A percentile compares a stretch with the other conserved stretches of the same genome.
Conservation (phyloP, 2,329 filamentous ascomycete species). For the Cordyceps sp. region DNA sequence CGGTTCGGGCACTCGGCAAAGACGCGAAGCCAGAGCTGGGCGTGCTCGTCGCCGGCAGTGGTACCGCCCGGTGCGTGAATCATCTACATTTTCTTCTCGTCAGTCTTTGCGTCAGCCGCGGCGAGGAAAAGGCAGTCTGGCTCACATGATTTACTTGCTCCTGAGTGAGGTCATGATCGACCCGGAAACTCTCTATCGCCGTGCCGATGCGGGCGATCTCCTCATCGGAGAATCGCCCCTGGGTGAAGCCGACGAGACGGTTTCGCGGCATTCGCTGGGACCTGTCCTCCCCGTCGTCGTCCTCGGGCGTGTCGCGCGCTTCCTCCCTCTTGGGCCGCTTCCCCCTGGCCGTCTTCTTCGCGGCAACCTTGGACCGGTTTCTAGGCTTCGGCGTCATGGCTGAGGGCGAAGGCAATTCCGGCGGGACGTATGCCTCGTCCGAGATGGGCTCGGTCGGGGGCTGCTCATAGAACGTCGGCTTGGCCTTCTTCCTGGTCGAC, state of each 20-base stretch:
- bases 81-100: constrained; percentile 9
- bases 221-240: constrained; percentile 25
- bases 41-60: constrained; percentile 16
- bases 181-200: constrained; percentile 26
- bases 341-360: constrained; percentile 9
- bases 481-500: constrained; percentile 28
- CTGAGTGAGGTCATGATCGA: constrained; percentile 24
- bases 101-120: constrained; percentile 4
- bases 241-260: constrained; percentile 12
- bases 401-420: constrained; percentile 16
- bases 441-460: constrained; percentile 6
- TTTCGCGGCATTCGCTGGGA: constrained; percentile 6
- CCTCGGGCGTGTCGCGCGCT: constrained; percentile 3
- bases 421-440: constrained; percentile 2
- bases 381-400: constrained; percentile 14
- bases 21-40: constrained; percentile 33
- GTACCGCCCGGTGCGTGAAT: constrained; percentile 19
- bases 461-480: constrained; percentile 27
- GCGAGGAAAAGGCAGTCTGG: too few species aligned
- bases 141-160: constrained; percentile 28
- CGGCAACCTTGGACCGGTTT: constrained; percentile 11
- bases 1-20: constrained; percentile 29
- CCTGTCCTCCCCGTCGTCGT: constrained; percentile 5
- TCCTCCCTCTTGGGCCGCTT: constrained; percentile 5
- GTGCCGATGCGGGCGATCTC: constrained; percentile 24